Percentiles rank a stretch among this genome's conserved stretches.
These are phyloP conservation scores for Talaromyces rugulosus DNA, from an alignment of 2,329 filamentous ascomycete species.

Conservation along the genomic window DNA sequence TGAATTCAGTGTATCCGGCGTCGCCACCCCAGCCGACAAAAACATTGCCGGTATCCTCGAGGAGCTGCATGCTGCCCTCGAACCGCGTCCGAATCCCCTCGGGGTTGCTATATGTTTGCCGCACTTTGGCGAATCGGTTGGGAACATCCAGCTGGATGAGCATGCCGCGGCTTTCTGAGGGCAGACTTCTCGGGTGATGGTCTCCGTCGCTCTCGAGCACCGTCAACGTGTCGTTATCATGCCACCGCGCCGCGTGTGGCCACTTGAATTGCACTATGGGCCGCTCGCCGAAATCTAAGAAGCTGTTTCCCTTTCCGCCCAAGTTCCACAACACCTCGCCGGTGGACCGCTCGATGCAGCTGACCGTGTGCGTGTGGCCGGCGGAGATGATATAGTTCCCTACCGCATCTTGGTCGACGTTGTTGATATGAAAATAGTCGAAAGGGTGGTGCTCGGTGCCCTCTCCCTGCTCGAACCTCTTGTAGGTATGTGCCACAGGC, in stretches of 20 bases:
- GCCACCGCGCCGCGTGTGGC: constrained; percentile 17
- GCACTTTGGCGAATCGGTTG: not conserved
- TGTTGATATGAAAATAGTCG: constrained; percentile 57
- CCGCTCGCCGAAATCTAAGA: constrained; percentile 1
- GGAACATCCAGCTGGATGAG: not conserved
- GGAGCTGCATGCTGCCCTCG: constrained; percentile 37
- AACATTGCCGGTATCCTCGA: constrained; percentile 40
- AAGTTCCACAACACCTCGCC: constrained; percentile 52
- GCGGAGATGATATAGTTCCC: constrained; percentile 54
- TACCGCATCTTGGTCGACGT: constrained; percentile 47
- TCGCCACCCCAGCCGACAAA: constrained; percentile 50
- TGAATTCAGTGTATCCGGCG: constrained; percentile 49
- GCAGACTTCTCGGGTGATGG: not conserved
- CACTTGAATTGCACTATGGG: constrained; percentile 7
- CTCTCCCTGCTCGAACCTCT: constrained; percentile 17
- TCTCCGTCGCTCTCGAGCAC: constrained; percentile 36
- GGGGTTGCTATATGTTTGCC: not conserved
- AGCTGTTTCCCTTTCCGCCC: constrained; percentile 23
- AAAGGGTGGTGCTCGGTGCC: constrained; percentile 30
- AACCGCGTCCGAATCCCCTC: not conserved
- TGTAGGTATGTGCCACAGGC: constrained; percentile 20
- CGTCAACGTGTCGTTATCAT: constrained; percentile 23
- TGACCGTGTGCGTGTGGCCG: constrained; percentile 46
- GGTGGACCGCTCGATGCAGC: constrained; percentile 43
- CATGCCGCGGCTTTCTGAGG: not conserved